Evolutionary conservation across 129 eudicot genomes (phyloP).

Genomic region (Pulicaria dysenterica): DNA sequence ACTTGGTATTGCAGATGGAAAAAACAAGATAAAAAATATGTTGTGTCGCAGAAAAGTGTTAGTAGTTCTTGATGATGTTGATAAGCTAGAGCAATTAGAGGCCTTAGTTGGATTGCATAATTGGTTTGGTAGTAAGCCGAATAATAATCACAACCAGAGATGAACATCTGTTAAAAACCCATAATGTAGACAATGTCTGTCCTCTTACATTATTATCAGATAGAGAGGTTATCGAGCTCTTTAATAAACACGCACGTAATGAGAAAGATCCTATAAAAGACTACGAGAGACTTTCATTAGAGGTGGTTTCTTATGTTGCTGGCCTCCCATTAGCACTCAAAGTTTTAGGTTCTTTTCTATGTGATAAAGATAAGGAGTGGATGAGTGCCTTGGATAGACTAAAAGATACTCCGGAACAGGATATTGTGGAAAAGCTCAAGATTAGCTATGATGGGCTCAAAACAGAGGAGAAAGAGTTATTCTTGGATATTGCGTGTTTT

Average conservation of each 20-base stretch:
- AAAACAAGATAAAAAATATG: neutral
- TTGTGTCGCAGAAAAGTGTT: slow-evolving; percentile 18
- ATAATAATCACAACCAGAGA: slow-evolving; percentile 25
- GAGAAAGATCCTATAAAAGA: neutral
- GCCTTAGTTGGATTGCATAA: slow-evolving; percentile 3
- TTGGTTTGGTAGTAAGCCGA: slow-evolving; percentile 20
- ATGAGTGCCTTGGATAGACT: neutral
- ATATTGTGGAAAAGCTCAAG: neutral
- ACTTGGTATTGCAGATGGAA: neutral
- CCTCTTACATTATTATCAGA: neutral
- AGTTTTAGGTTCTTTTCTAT: slow-evolving; percentile 5
- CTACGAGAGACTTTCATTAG: neutral
- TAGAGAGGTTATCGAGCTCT: neutral
- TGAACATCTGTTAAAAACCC: neutral
- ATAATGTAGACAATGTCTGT: too few relatives aligned
- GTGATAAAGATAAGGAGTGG: neutral
- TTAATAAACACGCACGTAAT: neutral
- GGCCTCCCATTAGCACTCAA: slow-evolving; percentile 6
- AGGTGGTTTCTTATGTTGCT: neutral
- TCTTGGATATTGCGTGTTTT: too few relatives aligned
- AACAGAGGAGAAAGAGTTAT: too few relatives aligned
- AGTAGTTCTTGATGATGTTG: slow-evolving; percentile 22
- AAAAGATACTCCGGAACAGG: neutral
- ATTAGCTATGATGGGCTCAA: neutral
- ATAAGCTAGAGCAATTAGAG: neutral